Evolutionary conservation across 2,329 filamentous ascomycete genomes (phyloP), one percentile per base, ranked within the genome.

Genomic region (Sporothrix luriei): DNA sequence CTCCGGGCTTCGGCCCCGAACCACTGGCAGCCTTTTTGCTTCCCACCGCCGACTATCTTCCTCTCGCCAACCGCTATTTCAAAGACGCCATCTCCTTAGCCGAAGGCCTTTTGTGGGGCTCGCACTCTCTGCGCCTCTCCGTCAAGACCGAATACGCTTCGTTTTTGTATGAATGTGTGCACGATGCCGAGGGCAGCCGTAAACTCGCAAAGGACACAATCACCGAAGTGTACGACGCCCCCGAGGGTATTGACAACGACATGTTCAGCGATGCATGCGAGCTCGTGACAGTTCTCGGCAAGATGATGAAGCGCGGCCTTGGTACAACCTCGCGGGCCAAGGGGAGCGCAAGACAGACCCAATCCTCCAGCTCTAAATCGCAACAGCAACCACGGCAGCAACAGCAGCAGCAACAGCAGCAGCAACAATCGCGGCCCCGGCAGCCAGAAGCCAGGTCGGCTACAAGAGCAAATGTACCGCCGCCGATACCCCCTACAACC

Each of bases 251-350:
- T 88, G 92, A 96, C 71, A 94, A 98, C 76, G 93, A 96, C 74
- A 96, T 95, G 83, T 99, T 97, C 77, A 88, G 91, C 73, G 95
- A 98, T 78, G 93, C 94, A 0, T 93, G 93, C 70, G 91, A 94
- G 75, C 84, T 97, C 14, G 94, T 98, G 10, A 90, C 91, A 0
- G 89, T 95, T 0, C 79, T 98, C 0, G 93, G 92, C 7, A 92
- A 90, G 76, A 95, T 97, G 89, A 92, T 94, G 85, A 71, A 72
- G 43, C 70, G 72, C 13, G 72, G 71, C 0, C 68, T 73, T 33
- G 65, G 55, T 55, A 65, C 61, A 5, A 66, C 71, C 5, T 66
- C 70, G 3, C 49, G 55, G 9, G 24, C 66, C 16, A 70, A 65
- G 51, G 52, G 52, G 24, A 40, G 65, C 29, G 46, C 54, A 14